Evolutionary conservation across 805 yeast genomes (phyloP), one percentile per base, ranked within the genome.

Genomic region (Kodamaea laetipori): DNA sequence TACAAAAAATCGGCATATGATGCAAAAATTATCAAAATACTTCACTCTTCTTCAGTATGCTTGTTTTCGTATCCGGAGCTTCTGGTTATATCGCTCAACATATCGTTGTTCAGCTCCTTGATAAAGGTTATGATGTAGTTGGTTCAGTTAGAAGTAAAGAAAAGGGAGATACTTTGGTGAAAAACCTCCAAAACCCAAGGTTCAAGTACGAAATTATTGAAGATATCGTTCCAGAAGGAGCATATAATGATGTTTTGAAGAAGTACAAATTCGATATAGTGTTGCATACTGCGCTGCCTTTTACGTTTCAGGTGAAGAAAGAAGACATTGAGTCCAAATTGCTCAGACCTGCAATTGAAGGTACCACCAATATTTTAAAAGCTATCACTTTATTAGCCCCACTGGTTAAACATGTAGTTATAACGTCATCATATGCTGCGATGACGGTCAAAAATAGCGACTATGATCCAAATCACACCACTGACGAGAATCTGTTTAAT

Each of bases 261-360:
- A 65, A 63, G 16, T 72, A 74, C 47, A 74, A 75, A 25, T 82
- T 80, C 32, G 73, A 80, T 44, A 65, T 66, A 9, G 77, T 73
- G 25, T 80, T 82, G 39, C 87, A 81, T 58, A 72, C 82, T 7
- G 86, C 87, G 2, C 74, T 84, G 10, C 85, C 86, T 10, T 75
- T 76, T 55, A 63, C 69, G 17, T 73, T 71, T 55, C 67, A 71
- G 8, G 60, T 68, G 15, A 59, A 66, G 10, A 17, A 16, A n/a
- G 31, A 37, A 7, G 67, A 72, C 47, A 64, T 73, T 26, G 82
- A 74, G 45, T 71, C 73, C 39, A 82, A 77, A 15, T 63, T 81
- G 41, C 61, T 80, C 45, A 66, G 58, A 17, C 86, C 87, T 3
- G 84, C 86, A 1, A 61, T 78, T 4, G 57, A 69, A 13, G 85